Percentiles rank a stretch among this genome's conserved stretches.
phyloP scores from a whole-genome alignment of 352 stramenopile genomes.

The Saprolegnia diclina region DNA sequence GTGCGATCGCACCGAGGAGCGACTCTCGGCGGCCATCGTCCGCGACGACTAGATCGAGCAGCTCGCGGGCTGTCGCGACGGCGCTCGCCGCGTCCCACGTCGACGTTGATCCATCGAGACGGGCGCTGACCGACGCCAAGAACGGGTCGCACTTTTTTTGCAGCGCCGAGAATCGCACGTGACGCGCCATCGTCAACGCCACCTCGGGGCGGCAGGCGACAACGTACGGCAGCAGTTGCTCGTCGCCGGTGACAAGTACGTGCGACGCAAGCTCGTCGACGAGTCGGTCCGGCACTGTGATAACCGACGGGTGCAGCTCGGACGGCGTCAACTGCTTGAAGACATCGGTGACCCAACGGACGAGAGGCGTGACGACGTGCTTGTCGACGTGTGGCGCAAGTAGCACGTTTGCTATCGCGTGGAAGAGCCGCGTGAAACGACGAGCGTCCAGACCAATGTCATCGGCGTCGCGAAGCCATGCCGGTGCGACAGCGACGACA shows the following conservation, averaged over 20 bases:
- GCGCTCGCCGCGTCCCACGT: background rate
- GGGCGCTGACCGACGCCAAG: background rate
- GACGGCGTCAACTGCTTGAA: background rate
- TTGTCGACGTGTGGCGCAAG: background rate
- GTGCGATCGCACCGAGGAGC: background rate
- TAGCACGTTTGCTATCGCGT: background rate
- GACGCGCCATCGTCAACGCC: too few species aligned
- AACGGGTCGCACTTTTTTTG: background rate
- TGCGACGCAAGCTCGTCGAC: too few species aligned
- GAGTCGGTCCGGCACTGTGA: too few species aligned
- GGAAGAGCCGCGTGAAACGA: background rate
- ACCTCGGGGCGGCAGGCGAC: too few species aligned
- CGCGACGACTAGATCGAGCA: background rate
- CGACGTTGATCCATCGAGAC: background rate
- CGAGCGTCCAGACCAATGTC: background rate
- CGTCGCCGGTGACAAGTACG: too few species aligned
- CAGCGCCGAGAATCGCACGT: too few species aligned
- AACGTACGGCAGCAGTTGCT: too few species aligned
- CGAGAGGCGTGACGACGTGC: background rate
- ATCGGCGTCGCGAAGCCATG: background rate
- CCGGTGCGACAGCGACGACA: background rate
- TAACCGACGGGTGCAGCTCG: too few species aligned
- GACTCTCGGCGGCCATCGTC: background rate
- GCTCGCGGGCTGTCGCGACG: background rate
- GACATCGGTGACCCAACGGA: background rate